Evolutionary conservation across 306 rosid genomes (phyloP).

Genomic region (Ormosia semicastrata): DNA sequence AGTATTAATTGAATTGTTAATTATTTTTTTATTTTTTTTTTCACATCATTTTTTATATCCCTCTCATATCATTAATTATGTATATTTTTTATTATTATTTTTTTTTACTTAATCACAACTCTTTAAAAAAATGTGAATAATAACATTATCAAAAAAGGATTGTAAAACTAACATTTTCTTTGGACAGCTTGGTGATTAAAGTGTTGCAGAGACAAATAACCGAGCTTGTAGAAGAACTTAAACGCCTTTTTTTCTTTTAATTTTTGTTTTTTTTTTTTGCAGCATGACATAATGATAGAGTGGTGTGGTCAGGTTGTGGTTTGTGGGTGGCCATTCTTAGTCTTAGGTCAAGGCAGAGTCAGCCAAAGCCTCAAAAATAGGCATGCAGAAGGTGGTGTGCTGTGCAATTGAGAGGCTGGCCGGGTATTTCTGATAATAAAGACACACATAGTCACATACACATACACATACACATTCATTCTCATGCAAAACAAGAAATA

Average conservation of each 20-base stretch:
- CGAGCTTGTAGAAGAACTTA: no score
- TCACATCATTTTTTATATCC: no score
- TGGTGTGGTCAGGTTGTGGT: neutral
- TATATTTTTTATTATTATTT: no score
- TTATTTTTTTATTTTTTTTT: no score
- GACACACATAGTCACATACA: neutral
- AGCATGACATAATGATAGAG: neutral
- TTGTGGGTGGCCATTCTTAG: neutral
- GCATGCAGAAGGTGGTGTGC: neutral
- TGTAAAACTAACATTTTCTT: no score
- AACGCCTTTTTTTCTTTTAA: no score
- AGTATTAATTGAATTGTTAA: no score
- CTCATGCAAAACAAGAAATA: neutral
- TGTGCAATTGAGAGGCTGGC: constrained; percentile 29
- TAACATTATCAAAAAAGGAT: no score
- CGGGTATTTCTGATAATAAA: constrained; percentile 35
- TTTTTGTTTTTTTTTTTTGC: no score
- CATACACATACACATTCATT: neutral
- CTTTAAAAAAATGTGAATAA: no score
- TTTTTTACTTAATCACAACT: no score
- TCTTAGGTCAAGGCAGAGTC: neutral
- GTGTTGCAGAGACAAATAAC: neutral
- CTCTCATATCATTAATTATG: no score
- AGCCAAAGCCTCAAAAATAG: neutral
- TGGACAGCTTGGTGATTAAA: neutral